Base-by-base conservation (phyloP, 2,329 filamentous ascomycete species). In the Botrytis deweyae region DNA sequence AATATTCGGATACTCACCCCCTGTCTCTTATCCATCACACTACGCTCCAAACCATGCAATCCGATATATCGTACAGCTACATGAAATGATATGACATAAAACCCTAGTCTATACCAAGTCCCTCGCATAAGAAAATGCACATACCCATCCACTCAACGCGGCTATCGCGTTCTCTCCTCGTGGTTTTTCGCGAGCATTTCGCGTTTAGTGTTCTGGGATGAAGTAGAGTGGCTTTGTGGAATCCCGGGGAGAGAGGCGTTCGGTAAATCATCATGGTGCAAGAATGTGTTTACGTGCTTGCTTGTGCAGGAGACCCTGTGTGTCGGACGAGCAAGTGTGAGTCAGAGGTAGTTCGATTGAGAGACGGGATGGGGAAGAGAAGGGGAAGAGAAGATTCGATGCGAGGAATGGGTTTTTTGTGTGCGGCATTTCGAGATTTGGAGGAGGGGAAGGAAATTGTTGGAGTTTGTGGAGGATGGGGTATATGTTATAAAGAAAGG, bases 81-180 rank as follows among this genome's bases (percentile, higher is more conserved):
- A 33, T 33, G 33, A 33, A 3, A 33, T 4, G 33, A 33, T 4
- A 33, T 33, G 33, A 33, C 33, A 33, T 33, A 33, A 33, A 33
- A 33, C 33, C 33, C 33, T 33, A 33, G 33, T 33, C 33, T 0
- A 33, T 33, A 33, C 33, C 33, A 4, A 4, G 33, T 4, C 33
- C 33, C 42, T 44, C 18, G 25, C 52, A 29, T 29, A 1, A 14
- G 49, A 12, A 14, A 1, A 22, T 36, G 58, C 29, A 20, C 29
- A 22, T 36, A 38, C 14, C 36, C 18, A 67, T 44, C 70, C 70
- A 72, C 62, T 72, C n/a, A 72, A 33, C 70, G 62, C 70, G 62
- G 49, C 70, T 68, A 72, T 67, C 70, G 70, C 70, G 46, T 8
- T 29, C 33, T 4, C 2, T 4, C 2, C 4, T 14, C 46, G 44